These are phyloP conservation scores for Rubus parviflorus DNA, from an alignment of 306 rosid species.

Conservation along the genomic window DNA sequence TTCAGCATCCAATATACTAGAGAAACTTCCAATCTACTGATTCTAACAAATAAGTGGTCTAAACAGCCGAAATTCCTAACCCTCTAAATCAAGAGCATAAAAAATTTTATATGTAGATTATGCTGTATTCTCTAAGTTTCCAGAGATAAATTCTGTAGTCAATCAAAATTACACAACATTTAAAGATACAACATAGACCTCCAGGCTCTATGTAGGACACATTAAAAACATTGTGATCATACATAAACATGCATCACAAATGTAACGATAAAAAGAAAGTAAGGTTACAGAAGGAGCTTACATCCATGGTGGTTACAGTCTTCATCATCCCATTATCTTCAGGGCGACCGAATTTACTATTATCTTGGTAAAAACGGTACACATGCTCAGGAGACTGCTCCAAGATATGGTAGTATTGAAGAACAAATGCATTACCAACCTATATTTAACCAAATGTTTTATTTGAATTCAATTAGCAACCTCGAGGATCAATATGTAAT, in stretches of 20 bases:
- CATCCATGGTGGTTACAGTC: constrained; percentile 70
- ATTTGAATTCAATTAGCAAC: constrained; percentile 19
- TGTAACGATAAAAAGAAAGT: background rate
- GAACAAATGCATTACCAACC: constrained; percentile 94
- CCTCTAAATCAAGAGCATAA: background rate
- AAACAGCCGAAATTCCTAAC: background rate
- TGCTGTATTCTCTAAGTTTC: background rate
- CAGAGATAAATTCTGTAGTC: background rate
- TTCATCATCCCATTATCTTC: constrained; percentile 63
- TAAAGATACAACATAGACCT: background rate
- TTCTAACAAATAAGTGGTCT: background rate
- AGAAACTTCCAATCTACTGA: background rate
- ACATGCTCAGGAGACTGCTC: constrained; percentile 77
- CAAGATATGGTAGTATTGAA: constrained; percentile 79
- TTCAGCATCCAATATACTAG: background rate
- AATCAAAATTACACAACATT: background rate
- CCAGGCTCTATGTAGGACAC: background rate
- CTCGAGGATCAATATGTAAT: background rate
- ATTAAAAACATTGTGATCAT: background rate
- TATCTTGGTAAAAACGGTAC: constrained; percentile 80
- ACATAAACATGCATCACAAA: background rate
- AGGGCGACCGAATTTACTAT: constrained; percentile 79
- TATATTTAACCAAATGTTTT: constrained; percentile 20
- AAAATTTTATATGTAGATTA: background rate
- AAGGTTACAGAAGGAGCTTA: constrained; percentile 35